Conservation (phyloP, 352 stramenopile species). For the Hyaloperonospora arabidopsidis region DNA sequence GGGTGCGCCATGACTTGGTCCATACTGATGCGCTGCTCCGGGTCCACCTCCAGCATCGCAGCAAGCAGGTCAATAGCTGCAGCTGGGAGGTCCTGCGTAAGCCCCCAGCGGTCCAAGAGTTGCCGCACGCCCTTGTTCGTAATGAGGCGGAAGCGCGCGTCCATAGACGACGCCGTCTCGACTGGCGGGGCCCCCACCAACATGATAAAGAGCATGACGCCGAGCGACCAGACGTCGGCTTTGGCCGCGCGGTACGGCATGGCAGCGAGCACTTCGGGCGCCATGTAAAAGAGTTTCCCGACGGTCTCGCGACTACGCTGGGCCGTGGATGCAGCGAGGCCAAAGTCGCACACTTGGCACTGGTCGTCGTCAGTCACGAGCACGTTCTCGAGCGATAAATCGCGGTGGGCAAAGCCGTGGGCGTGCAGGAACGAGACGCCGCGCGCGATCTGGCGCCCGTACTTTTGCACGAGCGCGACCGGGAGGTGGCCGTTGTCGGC, state of each 20-base stretch:
- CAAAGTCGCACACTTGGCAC: conserved; percentile 80
- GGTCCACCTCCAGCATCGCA: conserved; percentile 56
- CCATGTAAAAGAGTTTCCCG: conserved; percentile 85
- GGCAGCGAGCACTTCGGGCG: conserved; percentile 64
- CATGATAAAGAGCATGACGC: conserved; percentile 84
- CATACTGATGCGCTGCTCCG: conserved; percentile 48
- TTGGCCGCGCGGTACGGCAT: conserved; percentile 63
- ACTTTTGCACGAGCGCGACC: conserved; percentile 33
- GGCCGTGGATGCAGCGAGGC: conserved; percentile 46
- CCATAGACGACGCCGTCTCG: conserved; percentile 43
- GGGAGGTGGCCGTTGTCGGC: conserved; percentile 42
- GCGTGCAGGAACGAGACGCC: conserved; percentile 72
- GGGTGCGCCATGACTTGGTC: conserved; percentile 50
- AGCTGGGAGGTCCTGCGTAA: conserved; percentile 44
- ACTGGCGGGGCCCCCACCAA: conserved; percentile 58
- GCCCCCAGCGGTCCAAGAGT: conserved; percentile 60
- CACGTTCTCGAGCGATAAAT: conserved; percentile 82
- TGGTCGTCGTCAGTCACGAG: conserved; percentile 61
- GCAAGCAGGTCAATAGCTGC: conserved; percentile 55
- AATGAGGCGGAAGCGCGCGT: conserved; percentile 64
- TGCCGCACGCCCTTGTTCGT: conserved; percentile 45
- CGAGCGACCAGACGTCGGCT: conserved; percentile 79
- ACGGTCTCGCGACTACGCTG: conserved; percentile 46
- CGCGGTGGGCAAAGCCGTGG: conserved; percentile 69
- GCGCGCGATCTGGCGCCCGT: conserved; percentile 58